Evolutionary conservation across 129 eudicot species (phyloP).

Genomic region (Arctium lappa): DNA sequence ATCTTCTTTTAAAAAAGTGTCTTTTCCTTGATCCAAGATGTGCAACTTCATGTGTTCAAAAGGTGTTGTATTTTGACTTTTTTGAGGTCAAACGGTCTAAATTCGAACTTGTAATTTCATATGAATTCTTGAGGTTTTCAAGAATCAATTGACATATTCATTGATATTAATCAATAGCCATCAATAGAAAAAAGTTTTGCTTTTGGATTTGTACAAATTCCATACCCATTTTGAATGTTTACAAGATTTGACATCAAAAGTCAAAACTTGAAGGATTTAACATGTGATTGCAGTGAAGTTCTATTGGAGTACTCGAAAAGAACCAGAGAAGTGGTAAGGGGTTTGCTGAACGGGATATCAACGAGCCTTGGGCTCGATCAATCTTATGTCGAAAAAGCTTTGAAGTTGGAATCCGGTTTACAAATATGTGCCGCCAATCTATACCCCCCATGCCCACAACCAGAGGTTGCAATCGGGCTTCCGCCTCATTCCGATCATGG

Average conservation of each 20-base stretch:
- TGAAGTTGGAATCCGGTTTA: slow-evolving; percentile 37
- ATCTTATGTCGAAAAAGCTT: slow-evolving; percentile 24
- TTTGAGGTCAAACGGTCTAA: not conserved
- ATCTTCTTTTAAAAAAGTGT: not conserved
- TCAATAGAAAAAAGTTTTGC: not conserved
- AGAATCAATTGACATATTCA: not conserved
- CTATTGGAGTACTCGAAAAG: slow-evolving; percentile 38
- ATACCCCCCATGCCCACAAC: slow-evolving; percentile 65
- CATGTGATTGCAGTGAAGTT: slow-evolving; percentile 39
- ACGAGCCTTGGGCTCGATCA: slow-evolving; percentile 49
- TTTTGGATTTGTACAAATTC: not conserved
- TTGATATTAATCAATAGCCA: not conserved
- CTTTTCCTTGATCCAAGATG: not conserved
- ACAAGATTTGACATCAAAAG: not conserved
- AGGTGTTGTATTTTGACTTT: not conserved
- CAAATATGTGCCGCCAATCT: slow-evolving; percentile 37
- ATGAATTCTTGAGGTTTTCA: not conserved
- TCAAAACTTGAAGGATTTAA: not conserved
- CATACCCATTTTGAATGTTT: not conserved
- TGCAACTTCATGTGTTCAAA: not conserved
- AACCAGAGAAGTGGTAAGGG: slow-evolving; percentile 34
- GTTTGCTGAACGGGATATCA: slow-evolving; percentile 41
- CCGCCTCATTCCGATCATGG: slow-evolving; percentile 71
- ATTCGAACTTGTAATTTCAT: not conserved
- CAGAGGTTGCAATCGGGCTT: slow-evolving; percentile 58